phyloP scores from a whole-genome alignment of 768 basidiomycete species.

The Mrakia frigida region DNA sequence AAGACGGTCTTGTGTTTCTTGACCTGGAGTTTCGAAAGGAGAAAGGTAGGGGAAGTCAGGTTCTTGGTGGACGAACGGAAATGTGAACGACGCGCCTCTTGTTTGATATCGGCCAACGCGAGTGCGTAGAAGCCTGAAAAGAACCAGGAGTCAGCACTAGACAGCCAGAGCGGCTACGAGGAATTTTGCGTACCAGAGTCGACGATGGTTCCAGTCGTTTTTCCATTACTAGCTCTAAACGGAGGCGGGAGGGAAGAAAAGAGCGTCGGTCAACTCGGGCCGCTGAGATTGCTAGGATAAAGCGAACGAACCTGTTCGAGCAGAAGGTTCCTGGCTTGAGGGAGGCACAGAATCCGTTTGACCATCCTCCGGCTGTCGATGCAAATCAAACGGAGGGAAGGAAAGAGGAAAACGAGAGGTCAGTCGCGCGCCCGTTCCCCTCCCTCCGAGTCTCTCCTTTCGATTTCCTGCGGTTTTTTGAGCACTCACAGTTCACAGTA shows the following conservation, averaged over 20 bases:
- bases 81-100: neutral
- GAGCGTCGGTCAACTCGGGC: no score
- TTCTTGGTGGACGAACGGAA: no score
- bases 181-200: no score
- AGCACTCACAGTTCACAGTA: neutral
- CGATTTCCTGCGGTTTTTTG: neutral
- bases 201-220: constrained; percentile 8
- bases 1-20: constrained; percentile 16
- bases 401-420: neutral
- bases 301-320: neutral
- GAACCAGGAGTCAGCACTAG: no score
- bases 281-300: no score
- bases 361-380: constrained; percentile 18
- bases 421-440: neutral
- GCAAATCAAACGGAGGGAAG: neutral
- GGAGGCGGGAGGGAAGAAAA: neutral
- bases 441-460: no score
- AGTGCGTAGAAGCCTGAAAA: constrained; percentile 2
- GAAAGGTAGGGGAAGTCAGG: no score
- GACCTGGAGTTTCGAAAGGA: neutral
- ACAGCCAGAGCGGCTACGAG: no score
- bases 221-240: constrained; percentile 3
- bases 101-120: neutral
- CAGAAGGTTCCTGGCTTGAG: constrained; percentile 10
- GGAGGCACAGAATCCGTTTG: constrained; percentile 11